phyloP scores from a whole-genome alignment of 805 yeast species.

The Sungouiella thailandica region DNA sequence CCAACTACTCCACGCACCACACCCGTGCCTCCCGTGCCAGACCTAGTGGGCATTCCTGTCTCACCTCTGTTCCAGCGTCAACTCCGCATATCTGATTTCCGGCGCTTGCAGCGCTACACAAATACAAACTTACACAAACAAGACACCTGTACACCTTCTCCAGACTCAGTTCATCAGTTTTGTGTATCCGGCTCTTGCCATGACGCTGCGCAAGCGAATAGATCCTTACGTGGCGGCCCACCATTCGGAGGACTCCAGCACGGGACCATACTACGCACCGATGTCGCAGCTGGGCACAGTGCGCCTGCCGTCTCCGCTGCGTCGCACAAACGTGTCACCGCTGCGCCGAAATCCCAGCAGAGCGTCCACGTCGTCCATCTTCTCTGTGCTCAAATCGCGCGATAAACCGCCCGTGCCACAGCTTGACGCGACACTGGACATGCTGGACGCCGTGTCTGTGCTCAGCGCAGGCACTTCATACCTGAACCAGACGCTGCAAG shows the following conservation, averaged over 20 bases:
- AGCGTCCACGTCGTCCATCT: constrained; percentile 32
- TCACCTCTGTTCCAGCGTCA: no score
- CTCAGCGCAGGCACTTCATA: constrained; percentile 18
- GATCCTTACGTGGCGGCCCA: constrained; percentile 15
- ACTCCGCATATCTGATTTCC: no score
- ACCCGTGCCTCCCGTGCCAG: background rate
- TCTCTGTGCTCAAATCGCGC: constrained; percentile 29
- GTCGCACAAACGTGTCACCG: background rate
- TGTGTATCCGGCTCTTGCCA: no score
- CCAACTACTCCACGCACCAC: background rate
- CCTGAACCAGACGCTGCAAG: constrained; percentile 1
- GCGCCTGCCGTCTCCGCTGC: background rate
- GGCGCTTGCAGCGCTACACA: no score
- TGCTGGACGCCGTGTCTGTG: constrained; percentile 30
- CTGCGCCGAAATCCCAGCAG: constrained; percentile 15
- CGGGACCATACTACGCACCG: constrained; percentile 13
- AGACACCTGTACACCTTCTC: no score
- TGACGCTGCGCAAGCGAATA: constrained; percentile 19
- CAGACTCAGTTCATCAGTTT: no score
- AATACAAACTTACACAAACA: no score
- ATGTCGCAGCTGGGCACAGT: background rate
- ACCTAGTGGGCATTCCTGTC: no score
- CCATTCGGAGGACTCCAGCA: constrained; percentile 3
- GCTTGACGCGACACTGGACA: constrained; percentile 23
- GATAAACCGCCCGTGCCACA: constrained; percentile 11